Base-by-base conservation (phyloP, 306 rosid genomes). In the Psophocarpus tetragonolobus region DNA sequence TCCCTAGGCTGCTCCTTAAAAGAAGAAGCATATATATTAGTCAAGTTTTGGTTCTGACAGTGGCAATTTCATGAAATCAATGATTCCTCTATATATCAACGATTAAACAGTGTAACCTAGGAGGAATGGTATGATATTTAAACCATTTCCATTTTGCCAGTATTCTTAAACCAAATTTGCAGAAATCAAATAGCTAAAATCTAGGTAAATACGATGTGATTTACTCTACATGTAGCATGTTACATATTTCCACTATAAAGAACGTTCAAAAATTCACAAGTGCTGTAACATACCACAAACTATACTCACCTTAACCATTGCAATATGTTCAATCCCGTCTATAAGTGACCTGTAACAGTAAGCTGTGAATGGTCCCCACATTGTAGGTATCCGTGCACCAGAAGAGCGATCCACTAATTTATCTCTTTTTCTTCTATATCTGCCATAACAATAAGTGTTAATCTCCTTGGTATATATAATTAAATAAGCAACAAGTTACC, bases 251-350 rank as follows among this genome's bases (percentile, higher is more conserved):
- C 3, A 74, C 64, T 20, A 30, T 45, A 42, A 53, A 50, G 61
- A 75, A 38, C 33, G 42, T 13, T 70, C 38, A 5, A 75, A 38
- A 33, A 35, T 13, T 70, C 38, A 5, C 54, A 0, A 23, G 54
- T 47, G n/a, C 71, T 61, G 62, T 75, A 18, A 71, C 9, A 12
- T 39, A 14, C 30, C 41, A 73, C 60, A 69, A 50, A 61, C 24
- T 57, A 42, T 53, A 29, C 89, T 71, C 86, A 95, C 99, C 89
- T 95, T 95, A 73, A 92, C 99, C 99, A 95, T 95, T 57, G 97
- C 99, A 86, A 92, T 89, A 75, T 95, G 99, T 81, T 95, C 99
- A 38, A 92, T 92, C 70, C 97, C 97, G 15, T 95, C 99, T 13
- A 92, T 33, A 79, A 91, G 73, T 18, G 99, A 92, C 60, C 77